Evolutionary conservation across 805 yeast genomes (phyloP), one percentile per base, ranked within the genome.

Genomic region (Starmerella potacharoeniae): DNA sequence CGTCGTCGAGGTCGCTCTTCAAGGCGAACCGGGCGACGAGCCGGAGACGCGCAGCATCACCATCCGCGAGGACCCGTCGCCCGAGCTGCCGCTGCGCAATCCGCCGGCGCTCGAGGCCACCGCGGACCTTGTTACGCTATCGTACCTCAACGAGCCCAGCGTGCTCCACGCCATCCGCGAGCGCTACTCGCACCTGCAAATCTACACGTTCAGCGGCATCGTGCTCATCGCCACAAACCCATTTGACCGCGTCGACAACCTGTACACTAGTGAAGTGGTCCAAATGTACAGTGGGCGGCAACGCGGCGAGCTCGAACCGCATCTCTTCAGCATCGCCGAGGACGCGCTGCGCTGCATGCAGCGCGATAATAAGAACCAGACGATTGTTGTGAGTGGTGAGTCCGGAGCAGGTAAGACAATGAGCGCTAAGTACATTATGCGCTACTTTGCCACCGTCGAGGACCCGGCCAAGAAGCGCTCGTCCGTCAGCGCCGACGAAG

Each of bases 341-440:
- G 97, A 93, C 65, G 97, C 97, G 6, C 90, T 89, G 69, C 78
- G 96, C 64, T 84, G 95, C 67, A 91, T 91, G 98, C 84, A 86
- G 65, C 77, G 83, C 49, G 95, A 88, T 64, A 74, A 79, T 42
- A 77, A 80, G 63, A 90, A 91, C 72, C 98, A 91, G 72, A 91
- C 98, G 1, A 90, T 91, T 59, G 96, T 91, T 16, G 97, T 91
- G 16, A 82, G 90, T 63, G 98, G 98, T 72, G 98, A 91, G 72
- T 86, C 96, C 6, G 98, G 98, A 71, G 97, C 98, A 33, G 98
- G 98, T 70, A 93, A 91, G 66, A 93, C 97, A 5, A 97, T 91
- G 43, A 83, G 93, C 59, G 98, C 98, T 41, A 91, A 91, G 69
- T 91, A 86, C 70, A 91, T 91, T 61, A 91, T 91, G 97, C 81